These are phyloP conservation scores for Lasiodiplodia sp. DNA, from an alignment of 2,329 filamentous ascomycete species.

Conservation along the genomic window DNA sequence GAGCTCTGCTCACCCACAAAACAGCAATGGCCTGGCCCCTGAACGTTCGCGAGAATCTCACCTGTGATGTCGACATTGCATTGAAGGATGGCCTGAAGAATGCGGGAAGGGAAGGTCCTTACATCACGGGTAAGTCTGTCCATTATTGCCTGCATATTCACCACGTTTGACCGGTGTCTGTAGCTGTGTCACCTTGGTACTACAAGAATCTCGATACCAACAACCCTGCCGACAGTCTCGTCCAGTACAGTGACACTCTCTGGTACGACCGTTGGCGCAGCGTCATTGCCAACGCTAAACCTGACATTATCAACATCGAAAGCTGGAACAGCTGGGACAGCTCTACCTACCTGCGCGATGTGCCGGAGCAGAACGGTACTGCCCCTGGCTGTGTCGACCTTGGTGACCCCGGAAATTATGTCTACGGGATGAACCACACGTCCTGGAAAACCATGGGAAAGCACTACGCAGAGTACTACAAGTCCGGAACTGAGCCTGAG, in stretches of 20 bases:
- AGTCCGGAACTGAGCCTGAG: slow-evolving; percentile 41
- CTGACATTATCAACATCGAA: slow-evolving; percentile 50
- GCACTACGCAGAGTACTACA: slow-evolving; percentile 49
- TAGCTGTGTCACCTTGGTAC: slow-evolving; percentile 50
- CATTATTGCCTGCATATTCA: not conserved
- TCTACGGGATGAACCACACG: slow-evolving; percentile 46
- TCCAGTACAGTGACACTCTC: slow-evolving; percentile 49
- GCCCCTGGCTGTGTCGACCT: slow-evolving; percentile 28
- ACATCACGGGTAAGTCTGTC: slow-evolving; percentile 47
- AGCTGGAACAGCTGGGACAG: slow-evolving; percentile 51
- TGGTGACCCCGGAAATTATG: slow-evolving; percentile 44
- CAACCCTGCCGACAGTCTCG: slow-evolving; percentile 39
- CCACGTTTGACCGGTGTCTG: slow-evolving; percentile 26
- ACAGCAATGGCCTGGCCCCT: slow-evolving; percentile 9
- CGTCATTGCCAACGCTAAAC: slow-evolving; percentile 39
- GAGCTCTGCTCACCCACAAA: not conserved
- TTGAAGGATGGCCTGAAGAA: slow-evolving; percentile 45
- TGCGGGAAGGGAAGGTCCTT: slow-evolving; percentile 45
- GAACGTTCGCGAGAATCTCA: slow-evolving; percentile 23
- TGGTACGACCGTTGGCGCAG: slow-evolving; percentile 41
- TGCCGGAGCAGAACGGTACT: slow-evolving; percentile 43
- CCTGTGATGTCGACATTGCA: slow-evolving; percentile 38
- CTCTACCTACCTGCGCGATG: slow-evolving; percentile 50
- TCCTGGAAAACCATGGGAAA: slow-evolving; percentile 49
- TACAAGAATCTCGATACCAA: slow-evolving; percentile 49